Base-by-base conservation (phyloP, 2,329 filamentous ascomycete genomes). In the Fusarium marasasianum region DNA sequence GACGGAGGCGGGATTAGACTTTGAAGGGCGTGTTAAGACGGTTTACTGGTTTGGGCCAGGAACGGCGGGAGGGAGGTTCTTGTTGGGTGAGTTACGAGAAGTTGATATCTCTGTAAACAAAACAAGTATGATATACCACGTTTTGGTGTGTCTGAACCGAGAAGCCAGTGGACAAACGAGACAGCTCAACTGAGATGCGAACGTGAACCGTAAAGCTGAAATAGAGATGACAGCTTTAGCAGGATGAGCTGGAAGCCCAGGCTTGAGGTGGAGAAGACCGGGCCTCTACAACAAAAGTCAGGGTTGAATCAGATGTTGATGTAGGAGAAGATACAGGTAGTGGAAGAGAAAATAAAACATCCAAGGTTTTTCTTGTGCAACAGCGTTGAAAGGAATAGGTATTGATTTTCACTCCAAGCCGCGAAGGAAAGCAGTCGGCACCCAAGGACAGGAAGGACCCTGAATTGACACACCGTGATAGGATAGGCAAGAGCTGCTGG, bases 381-480 rank as follows among this genome's bases (percentile, higher is more conserved):
- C 62, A 50, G 63, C 44, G 37, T 74, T 51, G 59, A 38, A 53
- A 69, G 60, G 62, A 71, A 70, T 66, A 76, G 72, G 69, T 18
- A 72, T 75, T 59, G 71, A 74, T 73, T 71, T 73, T 73, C 66
- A 47, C 44, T 58, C 24, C 50, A 26, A 40, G 41, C 63, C 44
- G n/a, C 53, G 48, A 62, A 56, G 44, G 38, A 48, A 65, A 55
- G 68, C 43, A 66, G 61, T 67, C 57, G 31, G 61, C 59, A 41
- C 48, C 44, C 44, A 45, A 45, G 35, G 50, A 37, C 33, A 69
- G 31, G 61, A 37, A 67, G 66, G 67, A 77, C 76, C 76, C 76
- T 78, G 76, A 77, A 77, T 77, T 78, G 76, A 60, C 66, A 73
- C 71, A 43, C 54, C 47, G 24, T 50, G 44, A 63, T 69, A 43